phyloP scores from a whole-genome alignment of 1,139 yeast genomes.

The Protomyces gravidus region DNA sequence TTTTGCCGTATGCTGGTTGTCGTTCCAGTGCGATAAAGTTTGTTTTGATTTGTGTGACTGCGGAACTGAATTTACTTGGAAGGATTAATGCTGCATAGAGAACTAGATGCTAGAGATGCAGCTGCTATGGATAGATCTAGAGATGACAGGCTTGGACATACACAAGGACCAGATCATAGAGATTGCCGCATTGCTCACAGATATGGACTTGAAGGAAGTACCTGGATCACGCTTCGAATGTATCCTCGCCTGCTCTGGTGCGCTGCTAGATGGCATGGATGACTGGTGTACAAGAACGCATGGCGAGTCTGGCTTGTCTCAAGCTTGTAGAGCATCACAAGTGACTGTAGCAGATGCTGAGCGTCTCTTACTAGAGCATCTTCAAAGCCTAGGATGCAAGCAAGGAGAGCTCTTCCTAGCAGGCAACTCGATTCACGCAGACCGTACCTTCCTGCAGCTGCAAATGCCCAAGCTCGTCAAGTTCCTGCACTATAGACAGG shows the following conservation, averaged over 20 bases:
- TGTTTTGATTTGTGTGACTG: not conserved
- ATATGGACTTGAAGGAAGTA: conserved; percentile 64
- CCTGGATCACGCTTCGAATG: conserved; percentile 72
- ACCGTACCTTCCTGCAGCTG: conserved; percentile 72
- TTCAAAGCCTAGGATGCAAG: conserved; percentile 54
- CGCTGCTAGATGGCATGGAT: conserved; percentile 66
- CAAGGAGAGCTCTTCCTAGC: conserved; percentile 61
- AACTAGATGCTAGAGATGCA: not conserved
- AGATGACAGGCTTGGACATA: conserved; percentile 88
- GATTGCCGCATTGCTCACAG: conserved; percentile 85
- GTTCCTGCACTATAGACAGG: conserved; percentile 64
- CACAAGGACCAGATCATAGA: conserved; percentile 71
- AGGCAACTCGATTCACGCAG: conserved; percentile 92
- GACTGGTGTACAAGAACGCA: conserved; percentile 85
- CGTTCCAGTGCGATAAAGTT: not conserved
- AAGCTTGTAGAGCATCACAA: not conserved
- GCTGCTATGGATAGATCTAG: conserved; percentile 26
- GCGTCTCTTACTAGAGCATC: conserved; percentile 56
- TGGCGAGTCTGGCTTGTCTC: conserved; percentile 43
- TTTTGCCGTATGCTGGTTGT: not conserved
- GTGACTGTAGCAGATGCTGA: conserved; percentile 52
- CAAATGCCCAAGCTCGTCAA: conserved; percentile 76
- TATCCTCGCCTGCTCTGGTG: conserved; percentile 66
- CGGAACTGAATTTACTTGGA: not conserved
- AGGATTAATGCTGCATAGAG: too few relatives aligned